Evolutionary conservation across 2,329 filamentous ascomycete genomes (phyloP), one percentile per base, ranked within the genome.

Genomic region (Hypoxylon rubiginosum): DNA sequence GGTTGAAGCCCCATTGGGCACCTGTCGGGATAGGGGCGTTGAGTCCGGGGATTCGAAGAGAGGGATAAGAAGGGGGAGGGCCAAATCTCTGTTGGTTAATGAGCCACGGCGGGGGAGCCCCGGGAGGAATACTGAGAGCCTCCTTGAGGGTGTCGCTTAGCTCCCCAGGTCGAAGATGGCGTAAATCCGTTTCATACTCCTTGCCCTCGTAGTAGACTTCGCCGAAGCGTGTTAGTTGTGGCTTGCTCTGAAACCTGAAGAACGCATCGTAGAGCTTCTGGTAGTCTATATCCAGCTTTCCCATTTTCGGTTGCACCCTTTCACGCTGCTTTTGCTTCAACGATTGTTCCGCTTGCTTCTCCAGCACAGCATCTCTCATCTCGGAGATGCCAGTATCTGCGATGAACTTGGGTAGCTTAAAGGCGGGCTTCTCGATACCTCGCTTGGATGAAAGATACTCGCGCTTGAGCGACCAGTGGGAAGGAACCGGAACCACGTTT

Each of bases 121-220:
- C 94, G 13, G 93, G 92, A 21, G 94, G 92, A 83, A 99, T 98
- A 73, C 93, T 96, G 1, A 99, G 86, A 4, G 96, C 95, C 76
- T 98, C 95, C 75, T 93, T 95, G 43, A 97, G 86, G 72, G 93
- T 90, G 59, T 98, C 93, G 72, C 91, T 96, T 52, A 98, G 80
- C 73, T 98, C 94, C 36, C 96, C 96, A 0, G 96, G 93, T 69
- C 94, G 90, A 64, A 97, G 88, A 80, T 97, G 92, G 73, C 92
- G 91, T 69, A 97, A 87, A 77, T 98, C 97, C 0, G 96, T 97
- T 80, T 99, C 96, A 76, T 93, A 96, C 78, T 99, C 96, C 79
- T 99, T 99, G 77, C 96, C 96, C 80, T 99, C 96, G 78, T 98
- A 98, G 80, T 99, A 99, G n/a, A 99, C 94, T 79, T 99, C 96